Evolutionary conservation across 2,329 filamentous ascomycete genomes (phyloP), one percentile per base, ranked within the genome.

Genomic region (Alternaria triticina): DNA sequence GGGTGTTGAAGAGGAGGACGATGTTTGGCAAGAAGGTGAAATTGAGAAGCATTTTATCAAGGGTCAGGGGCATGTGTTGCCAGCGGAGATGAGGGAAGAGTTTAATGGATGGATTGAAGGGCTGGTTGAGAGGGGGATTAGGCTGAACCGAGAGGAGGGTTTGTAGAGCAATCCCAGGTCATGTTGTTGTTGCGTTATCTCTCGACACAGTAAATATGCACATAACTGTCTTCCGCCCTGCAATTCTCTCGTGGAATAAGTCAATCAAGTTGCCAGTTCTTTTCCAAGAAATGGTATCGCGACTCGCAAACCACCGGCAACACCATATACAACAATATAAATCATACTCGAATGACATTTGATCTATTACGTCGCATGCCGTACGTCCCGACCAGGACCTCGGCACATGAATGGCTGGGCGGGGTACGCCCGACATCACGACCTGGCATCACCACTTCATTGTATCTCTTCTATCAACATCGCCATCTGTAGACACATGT

Each of bases 31-130:
- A 45, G 81, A 83, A 36, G 79, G 82, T 1, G 81, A 83, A 51
- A 65, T 87, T 4, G 85, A 83, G 63, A 87, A 86, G 33, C 77
- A 87, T 45, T 86, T 93, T 25, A 83, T 90, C n/a, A 88, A 93
- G 66, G 91, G 87, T 0, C 86, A 89, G 78, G 93, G 92, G 0
- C 94, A 97, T 79, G 91, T 90, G 36, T 84, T 93, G 25, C 85
- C 91, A 6, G 86, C 91, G 72, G 92, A 97, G 83, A 86, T 88
- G 77, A 84, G 87, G 62, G 76, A 83, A 47, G 93, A 92, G 85
- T 90, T 94, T 73, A 89, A 92, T 70, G 78, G 80, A 54, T 81
- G 90, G 72, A 72, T 95, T 52, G 87, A 87, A 69, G 86, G 84
- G 36, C 83, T 91, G 61, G 79, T 84, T 12, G 82, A 83, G 49